A percentile compares a stretch with the other conserved stretches of the same genome.
These are phyloP conservation scores for Flammula alnicola DNA, from an alignment of 1,284 basidiomycete genomes.

Conservation along the genomic window DNA sequence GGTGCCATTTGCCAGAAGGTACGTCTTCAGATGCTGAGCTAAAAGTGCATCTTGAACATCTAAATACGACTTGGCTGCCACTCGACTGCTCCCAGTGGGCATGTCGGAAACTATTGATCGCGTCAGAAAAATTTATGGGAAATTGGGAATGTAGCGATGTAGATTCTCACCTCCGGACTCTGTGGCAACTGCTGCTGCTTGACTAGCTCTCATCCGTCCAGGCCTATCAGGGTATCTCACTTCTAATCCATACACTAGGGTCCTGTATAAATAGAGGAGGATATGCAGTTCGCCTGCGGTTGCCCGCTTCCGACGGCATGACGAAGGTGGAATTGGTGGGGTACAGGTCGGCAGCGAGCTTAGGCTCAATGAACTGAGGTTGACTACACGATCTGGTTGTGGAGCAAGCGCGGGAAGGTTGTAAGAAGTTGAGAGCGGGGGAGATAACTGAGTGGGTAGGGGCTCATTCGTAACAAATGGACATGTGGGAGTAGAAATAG, in stretches of 20 bases:
- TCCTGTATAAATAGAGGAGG: constrained; percentile 13
- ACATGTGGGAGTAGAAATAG: no score
- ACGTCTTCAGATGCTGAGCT: constrained; percentile 8
- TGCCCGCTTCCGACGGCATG: constrained; percentile 1
- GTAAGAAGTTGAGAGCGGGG: background rate
- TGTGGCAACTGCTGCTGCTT: background rate
- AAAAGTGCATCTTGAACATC: constrained; percentile 13
- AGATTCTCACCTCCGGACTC: background rate
- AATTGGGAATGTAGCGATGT: background rate
- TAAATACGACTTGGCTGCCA: background rate
- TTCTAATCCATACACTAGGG: constrained; percentile 15
- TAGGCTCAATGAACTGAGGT: background rate
- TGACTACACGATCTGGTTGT: background rate
- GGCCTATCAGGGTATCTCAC: constrained; percentile 7
- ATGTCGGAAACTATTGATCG: no score
- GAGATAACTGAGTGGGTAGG: background rate
- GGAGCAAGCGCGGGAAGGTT: background rate
- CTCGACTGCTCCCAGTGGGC: no score
- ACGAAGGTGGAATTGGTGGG: background rate
- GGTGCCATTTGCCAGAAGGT: constrained; percentile 6
- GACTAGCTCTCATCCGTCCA: background rate
- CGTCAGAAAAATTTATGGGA: background rate
- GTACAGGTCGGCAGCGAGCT: no score
- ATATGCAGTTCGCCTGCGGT: constrained; percentile 2
- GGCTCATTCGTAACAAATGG: background rate